phyloP scores from a whole-genome alignment of 306 rosid genomes.

The Geum urbanum region DNA sequence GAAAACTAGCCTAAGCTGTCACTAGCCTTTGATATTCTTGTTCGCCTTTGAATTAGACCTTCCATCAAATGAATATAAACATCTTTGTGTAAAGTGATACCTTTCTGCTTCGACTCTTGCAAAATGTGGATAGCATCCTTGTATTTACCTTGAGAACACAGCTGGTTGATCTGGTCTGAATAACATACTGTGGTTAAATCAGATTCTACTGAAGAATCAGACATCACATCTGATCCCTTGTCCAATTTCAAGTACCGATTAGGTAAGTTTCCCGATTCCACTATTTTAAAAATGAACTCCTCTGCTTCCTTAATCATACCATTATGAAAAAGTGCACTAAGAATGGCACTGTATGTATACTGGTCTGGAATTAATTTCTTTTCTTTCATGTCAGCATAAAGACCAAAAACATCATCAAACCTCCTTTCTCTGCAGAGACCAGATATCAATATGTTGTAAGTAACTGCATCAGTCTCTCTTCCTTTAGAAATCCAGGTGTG shows the following conservation, averaged over 20 bases:
- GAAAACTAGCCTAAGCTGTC: constrained; percentile 8
- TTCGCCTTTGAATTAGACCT: constrained; percentile 72
- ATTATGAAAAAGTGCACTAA: constrained; percentile 42
- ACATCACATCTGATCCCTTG: constrained; percentile 28
- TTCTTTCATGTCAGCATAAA: constrained; percentile 60
- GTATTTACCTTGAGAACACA: constrained; percentile 67
- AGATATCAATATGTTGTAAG: constrained; percentile 80
- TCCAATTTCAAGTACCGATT: constrained; percentile 20
- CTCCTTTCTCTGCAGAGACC: constrained; percentile 65
- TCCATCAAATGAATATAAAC: constrained; percentile 64
- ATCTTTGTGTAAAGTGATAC: constrained; percentile 42
- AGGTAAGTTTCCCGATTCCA: constrained; percentile 37
- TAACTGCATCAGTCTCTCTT: constrained; percentile 54
- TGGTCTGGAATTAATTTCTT: constrained; percentile 57
- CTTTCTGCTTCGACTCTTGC: constrained; percentile 53
- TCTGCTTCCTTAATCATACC: constrained; percentile 65
- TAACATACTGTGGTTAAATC: constrained; percentile 39
- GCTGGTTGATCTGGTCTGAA: constrained; percentile 55
- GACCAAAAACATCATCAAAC: constrained; percentile 58
- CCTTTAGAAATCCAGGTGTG: constrained; percentile 62
- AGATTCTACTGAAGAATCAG: constrained; percentile 33
- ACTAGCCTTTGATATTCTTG: constrained; percentile 46
- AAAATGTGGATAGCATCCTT: constrained; percentile 70
- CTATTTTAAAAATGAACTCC: constrained; percentile 46
- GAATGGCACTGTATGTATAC: constrained; percentile 58